Percentiles rank a stretch among this genome's conserved stretches.
phyloP scores from a whole-genome alignment of 2,329 filamentous ascomycete species.

The Clarireedia monteithiana region DNA sequence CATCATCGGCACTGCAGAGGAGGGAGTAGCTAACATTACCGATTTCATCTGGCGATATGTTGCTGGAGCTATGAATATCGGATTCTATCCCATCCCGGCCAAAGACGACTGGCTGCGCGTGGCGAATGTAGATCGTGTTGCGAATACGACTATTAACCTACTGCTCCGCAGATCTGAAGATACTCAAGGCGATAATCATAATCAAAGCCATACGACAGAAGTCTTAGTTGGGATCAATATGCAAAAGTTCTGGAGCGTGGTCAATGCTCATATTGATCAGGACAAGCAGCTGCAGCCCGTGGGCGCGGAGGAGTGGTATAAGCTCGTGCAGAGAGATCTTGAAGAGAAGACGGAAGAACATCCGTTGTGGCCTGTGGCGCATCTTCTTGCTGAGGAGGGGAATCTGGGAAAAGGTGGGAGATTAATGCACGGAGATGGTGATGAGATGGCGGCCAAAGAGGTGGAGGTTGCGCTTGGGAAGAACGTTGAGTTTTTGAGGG shows the following conservation, averaged over 20 bases:
- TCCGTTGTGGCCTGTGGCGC: not conserved
- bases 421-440: not conserved
- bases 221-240: not conserved
- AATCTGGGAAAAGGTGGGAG: not conserved
- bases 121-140: not conserved
- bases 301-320: not conserved
- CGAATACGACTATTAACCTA: not conserved
- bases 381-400: not conserved
- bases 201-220: not conserved
- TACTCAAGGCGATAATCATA: not conserved
- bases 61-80: slow-evolving; percentile 9
- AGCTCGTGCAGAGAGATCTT: not conserved
- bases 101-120: slow-evolving; percentile 3
- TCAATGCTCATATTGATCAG: not conserved
- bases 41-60: slow-evolving; percentile 24
- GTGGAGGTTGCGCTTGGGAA: not conserved
- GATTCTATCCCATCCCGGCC: slow-evolving; percentile 2
- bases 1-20: slow-evolving; percentile 15
- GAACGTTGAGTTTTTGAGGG: slow-evolving; percentile 3
- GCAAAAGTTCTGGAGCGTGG: not conserved
- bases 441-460: not conserved
- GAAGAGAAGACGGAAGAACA: not conserved
- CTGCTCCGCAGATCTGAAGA: not conserved
- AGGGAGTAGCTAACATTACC: slow-evolving; percentile 19
- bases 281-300: not conserved